phyloP scores from a whole-genome alignment of 1,284 basidiomycete species.

The Trichosporon sp. region DNA sequence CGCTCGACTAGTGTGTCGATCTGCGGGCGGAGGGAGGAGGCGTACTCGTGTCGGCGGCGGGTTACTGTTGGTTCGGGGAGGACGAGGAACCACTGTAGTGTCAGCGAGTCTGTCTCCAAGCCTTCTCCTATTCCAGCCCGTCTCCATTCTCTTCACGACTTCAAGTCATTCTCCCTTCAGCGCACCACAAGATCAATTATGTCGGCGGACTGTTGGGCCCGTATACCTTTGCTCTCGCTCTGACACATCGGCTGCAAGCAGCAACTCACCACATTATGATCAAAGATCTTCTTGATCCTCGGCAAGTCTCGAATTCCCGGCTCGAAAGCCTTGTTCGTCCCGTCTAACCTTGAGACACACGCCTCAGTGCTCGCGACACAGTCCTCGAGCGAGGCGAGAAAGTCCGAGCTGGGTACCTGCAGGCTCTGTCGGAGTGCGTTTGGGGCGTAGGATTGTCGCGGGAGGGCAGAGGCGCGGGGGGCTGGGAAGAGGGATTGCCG shows the following conservation, averaged over 20 bases:
- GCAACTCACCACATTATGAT: constrained; percentile 42
- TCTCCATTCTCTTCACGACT: too few species aligned
- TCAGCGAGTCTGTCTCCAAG: too few species aligned
- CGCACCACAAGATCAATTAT: too few species aligned
- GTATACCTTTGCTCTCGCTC: too few species aligned
- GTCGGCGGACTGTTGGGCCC: too few species aligned
- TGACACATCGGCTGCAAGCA: too few species aligned
- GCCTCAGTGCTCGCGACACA: constrained; percentile 41
- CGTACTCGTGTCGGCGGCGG: constrained; percentile 35
- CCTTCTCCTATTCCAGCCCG: neutral
- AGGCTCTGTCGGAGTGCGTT: neutral
- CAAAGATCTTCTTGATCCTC: constrained; percentile 36
- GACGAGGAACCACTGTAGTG: constrained; percentile 40
- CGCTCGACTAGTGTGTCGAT: constrained; percentile 40
- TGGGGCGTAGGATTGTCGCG: constrained; percentile 4
- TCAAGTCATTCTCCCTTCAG: too few species aligned
- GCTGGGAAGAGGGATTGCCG: neutral
- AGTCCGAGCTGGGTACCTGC: neutral
- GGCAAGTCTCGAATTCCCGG: constrained; percentile 41
- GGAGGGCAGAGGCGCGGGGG: neutral
- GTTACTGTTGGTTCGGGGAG: constrained; percentile 38
- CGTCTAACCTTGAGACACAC: constrained; percentile 17
- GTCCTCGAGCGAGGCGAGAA: constrained; percentile 29
- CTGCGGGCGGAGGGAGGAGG: constrained; percentile 39
- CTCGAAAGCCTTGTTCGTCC: constrained; percentile 3